Base-by-base conservation (phyloP, 257 asterid genomes). In the Craterostigma plantagineum region DNA sequence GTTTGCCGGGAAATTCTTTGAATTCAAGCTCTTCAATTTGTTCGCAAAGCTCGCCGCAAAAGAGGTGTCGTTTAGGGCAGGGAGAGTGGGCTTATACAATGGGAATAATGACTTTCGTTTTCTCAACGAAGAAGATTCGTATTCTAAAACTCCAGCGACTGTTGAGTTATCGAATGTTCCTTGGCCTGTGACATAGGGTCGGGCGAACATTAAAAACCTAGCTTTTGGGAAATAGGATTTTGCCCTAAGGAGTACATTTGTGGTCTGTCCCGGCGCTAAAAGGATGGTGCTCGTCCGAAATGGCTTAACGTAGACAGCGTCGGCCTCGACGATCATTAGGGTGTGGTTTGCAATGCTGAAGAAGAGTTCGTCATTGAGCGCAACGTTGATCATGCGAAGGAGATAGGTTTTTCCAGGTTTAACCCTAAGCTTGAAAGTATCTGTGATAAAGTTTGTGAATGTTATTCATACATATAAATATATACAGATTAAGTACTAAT, bases 141-240 rank as follows among this genome's bases (percentile, higher is more conserved):
- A 72, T 68, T 64, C 64, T 1, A 72, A 65, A 44, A 72, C 59
- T 14, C 65, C 76, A 0, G 66, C 60, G 33, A 71, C 56, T 23
- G 71, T 72, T 18, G 81, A 51, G 55, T 72, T 72, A 45, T 72
- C 77, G 33, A 68, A 61, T 7, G 77, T 53, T 6, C 52, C 68
- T 30, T 42, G 63, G 36, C 77, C 71, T 8, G 73, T 55, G 38
- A 69, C 68, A 14, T 63, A 63, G 0, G 75, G 70, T 8, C 70
- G 36, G 0, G 75, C 70, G 1, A 34, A 2, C 70, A 67, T 67
- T 44, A 55, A 50, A 16, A 67, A 67, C 0, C 33, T 50, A 27
- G 75, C 60, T 0, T 42, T 40, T 4, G 71, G 62, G 36, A 33
- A 49, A 4, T 10, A 13, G 0, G 46, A 56, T 48, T 59, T 63